Evolutionary conservation across 495 filamentous ascomycete species (phyloP).

Genomic region (Talaromyces adpressus): DNA sequence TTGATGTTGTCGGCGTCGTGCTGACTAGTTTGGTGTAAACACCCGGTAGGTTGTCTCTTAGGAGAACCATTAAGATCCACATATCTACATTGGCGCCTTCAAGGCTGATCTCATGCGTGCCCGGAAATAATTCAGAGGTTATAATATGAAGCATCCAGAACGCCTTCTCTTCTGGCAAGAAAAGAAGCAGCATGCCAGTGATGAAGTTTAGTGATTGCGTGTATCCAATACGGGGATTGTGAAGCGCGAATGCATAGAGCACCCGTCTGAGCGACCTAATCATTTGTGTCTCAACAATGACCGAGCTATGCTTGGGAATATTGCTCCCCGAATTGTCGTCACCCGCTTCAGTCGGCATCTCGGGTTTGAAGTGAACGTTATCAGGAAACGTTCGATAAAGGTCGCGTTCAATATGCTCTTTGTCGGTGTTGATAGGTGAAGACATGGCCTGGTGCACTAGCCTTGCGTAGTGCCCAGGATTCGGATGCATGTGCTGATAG

Average conservation of each 20-base stretch:
- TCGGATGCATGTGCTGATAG: constrained; percentile 62
- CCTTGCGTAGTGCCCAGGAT: constrained; percentile 65
- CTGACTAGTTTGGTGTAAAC: constrained; percentile 86
- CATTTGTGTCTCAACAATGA: constrained; percentile 63
- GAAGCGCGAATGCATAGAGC: constrained; percentile 80
- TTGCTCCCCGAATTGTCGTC: constrained; percentile 19
- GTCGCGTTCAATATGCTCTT: constrained; percentile 91
- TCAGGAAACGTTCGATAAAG: constrained; percentile 94
- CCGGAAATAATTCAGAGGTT: constrained; percentile 79
- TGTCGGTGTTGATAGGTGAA: constrained; percentile 58
- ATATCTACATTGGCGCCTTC: constrained; percentile 94
- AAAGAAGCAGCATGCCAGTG: constrained; percentile 89
- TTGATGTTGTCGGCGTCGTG: constrained; percentile 51
- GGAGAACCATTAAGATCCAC: constrained; percentile 79
- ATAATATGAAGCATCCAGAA: constrained; percentile 96
- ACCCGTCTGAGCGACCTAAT: constrained; percentile 76
- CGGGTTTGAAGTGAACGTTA: constrained; percentile 84
- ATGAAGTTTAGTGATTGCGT: constrained; percentile 97
- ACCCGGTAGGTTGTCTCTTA: constrained; percentile 76
- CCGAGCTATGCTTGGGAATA: constrained; percentile 22
- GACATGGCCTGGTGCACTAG: constrained; percentile 58
- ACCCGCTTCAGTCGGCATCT: constrained; percentile 26
- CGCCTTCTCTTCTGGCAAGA: constrained; percentile 83
- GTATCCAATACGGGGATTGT: constrained; percentile 87
- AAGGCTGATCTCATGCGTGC: constrained; percentile 85